These are phyloP conservation scores for Sechiopsis laciniata DNA, from an alignment of 306 rosid genomes.

Conservation along the genomic window DNA sequence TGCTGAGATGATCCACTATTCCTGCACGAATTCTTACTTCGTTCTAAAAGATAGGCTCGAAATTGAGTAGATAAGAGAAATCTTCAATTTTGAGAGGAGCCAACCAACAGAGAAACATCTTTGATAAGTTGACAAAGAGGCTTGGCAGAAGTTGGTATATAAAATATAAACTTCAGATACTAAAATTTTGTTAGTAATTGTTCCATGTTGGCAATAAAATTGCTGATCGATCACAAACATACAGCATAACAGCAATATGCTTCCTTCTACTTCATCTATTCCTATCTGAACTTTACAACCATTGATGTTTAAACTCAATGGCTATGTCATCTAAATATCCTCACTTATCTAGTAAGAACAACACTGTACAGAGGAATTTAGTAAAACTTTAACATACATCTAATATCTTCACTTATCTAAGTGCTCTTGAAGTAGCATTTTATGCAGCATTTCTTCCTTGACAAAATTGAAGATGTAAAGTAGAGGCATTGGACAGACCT, in stretches of 20 bases:
- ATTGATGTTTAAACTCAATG: not conserved
- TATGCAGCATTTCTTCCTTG: not conserved
- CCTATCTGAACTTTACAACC: not conserved
- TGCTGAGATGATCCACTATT: not conserved
- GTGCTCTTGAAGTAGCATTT: not conserved
- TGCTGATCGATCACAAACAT: not conserved
- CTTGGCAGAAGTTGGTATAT: not conserved
- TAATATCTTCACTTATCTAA: not conserved
- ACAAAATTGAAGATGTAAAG: not conserved
- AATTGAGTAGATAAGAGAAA: not conserved
- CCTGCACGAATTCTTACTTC: not conserved
- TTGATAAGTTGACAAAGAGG: not conserved
- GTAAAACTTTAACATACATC: slow-evolving; percentile 1
- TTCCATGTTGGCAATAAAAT: not conserved
- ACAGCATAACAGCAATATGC: not conserved
- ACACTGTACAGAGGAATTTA: not conserved
- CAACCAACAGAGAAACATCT: not conserved
- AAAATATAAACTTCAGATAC: not conserved
- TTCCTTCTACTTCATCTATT: not conserved
- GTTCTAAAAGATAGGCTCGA: not conserved
- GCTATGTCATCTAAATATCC: not conserved
- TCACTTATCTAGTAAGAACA: not conserved
- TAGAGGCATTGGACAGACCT: slow-evolving; percentile 2
- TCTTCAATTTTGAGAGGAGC: not conserved
- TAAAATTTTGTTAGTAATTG: not conserved